Conservation (phyloP, 805 yeast genomes). For the Monosporozyma yasuniensis region DNA sequence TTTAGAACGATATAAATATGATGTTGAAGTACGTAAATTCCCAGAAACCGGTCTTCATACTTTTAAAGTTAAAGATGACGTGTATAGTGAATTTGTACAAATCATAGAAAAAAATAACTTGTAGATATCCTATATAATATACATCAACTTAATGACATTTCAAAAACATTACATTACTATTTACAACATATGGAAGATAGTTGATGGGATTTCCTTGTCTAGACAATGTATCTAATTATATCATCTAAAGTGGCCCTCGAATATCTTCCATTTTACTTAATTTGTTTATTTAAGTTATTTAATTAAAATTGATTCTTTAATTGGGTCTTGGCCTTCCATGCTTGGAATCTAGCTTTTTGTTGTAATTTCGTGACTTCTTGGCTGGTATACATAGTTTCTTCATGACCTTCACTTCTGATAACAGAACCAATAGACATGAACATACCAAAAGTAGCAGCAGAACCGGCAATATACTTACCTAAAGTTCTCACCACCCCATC, state of each 20-base stretch:
- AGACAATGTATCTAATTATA: not conserved
- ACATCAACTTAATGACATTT: not conserved
- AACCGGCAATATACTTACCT: constrained; percentile 93
- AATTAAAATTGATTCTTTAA: not conserved
- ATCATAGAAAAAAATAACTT: not conserved
- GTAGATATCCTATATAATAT: not conserved
- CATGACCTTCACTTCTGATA: constrained; percentile 58
- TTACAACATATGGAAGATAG: not conserved
- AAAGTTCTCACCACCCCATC: constrained; percentile 93
- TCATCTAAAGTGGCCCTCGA: not conserved
- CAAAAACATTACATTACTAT: not conserved
- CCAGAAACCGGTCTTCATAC: constrained; percentile 58
- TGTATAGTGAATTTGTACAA: constrained; percentile 36
- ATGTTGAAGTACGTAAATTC: constrained; percentile 46
- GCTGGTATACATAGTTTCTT: constrained; percentile 5
- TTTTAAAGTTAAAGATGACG: constrained; percentile 60
- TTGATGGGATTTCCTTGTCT: not conserved
- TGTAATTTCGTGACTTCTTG: constrained; percentile 12
- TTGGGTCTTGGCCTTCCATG: constrained; percentile 15
- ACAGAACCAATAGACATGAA: constrained; percentile 95
- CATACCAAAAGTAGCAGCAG: constrained; percentile 93
- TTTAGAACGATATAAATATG: constrained; percentile 45
- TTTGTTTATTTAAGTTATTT: not conserved
- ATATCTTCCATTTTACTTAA: not conserved
- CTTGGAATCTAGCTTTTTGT: constrained; percentile 27